These are phyloP conservation scores for Cryptococcus floricola DNA, from an alignment of 1,284 basidiomycete species.

Conservation along the genomic window DNA sequence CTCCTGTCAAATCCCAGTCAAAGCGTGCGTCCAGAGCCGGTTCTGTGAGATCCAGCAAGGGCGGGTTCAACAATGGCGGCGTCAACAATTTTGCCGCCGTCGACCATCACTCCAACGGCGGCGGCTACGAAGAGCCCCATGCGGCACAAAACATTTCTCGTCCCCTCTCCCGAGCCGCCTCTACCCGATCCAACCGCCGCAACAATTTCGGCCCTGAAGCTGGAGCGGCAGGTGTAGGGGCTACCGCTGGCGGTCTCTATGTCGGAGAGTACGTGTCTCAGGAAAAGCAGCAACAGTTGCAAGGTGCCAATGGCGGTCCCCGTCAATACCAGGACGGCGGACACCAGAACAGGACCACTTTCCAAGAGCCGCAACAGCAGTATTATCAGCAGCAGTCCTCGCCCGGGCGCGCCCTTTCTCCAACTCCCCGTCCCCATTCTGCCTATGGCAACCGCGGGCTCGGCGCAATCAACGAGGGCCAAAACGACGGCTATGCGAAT, in stretches of 20 bases:
- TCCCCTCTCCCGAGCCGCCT: slow-evolving; percentile 6
- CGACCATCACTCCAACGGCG: background rate
- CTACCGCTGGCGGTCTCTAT: slow-evolving; percentile 14
- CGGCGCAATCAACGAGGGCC: slow-evolving; percentile 21
- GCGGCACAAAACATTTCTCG: slow-evolving; percentile 1
- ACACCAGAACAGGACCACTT: slow-evolving; percentile 12
- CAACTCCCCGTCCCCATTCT: slow-evolving; percentile 25
- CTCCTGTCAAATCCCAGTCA: slow-evolving; percentile 2
- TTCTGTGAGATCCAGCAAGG: slow-evolving; percentile 16
- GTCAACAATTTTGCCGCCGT: background rate
- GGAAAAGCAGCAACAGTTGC: slow-evolving; percentile 37
- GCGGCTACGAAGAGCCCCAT: slow-evolving; percentile 1
- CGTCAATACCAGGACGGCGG: slow-evolving; percentile 19
- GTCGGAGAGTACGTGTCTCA: slow-evolving; percentile 29
- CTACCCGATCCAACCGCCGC: slow-evolving; percentile 13
- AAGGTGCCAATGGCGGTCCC: slow-evolving; percentile 17
- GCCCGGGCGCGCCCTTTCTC: slow-evolving; percentile 2
- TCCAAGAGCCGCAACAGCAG: slow-evolving; percentile 19
- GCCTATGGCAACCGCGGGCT: slow-evolving; percentile 33
- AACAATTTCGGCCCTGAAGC: slow-evolving; percentile 12
- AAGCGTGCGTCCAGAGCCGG: slow-evolving; percentile 17
- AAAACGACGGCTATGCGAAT: slow-evolving; percentile 16
- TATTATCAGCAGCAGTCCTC: background rate
- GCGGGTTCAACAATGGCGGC: slow-evolving; percentile 9
- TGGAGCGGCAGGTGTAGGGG: slow-evolving; percentile 10